Evolutionary conservation across 225 moss, liverwort and hornwort species (phyloP).

Genomic region (Bryum argenteum): DNA sequence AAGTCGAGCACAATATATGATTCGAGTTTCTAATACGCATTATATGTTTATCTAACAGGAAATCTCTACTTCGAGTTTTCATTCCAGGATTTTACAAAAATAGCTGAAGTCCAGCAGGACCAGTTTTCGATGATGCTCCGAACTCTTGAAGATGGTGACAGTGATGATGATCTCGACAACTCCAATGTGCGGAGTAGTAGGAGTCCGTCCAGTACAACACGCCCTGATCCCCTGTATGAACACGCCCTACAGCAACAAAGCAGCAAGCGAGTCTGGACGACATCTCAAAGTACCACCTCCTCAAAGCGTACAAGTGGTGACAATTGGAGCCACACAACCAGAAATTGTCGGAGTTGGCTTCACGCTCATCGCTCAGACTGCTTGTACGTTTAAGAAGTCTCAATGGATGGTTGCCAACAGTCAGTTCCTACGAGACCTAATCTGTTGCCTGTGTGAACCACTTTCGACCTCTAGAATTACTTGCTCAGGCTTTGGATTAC

Average conservation of each 20-base stretch:
- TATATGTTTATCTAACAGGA: background rate
- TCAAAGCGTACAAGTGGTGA: conserved; percentile 9
- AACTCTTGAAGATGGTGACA: background rate
- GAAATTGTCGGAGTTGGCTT: no score
- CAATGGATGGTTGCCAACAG: background rate
- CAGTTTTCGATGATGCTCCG: background rate
- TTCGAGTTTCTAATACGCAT: background rate
- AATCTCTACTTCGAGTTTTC: conserved; percentile 4
- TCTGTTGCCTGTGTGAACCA: background rate
- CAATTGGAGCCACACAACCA: no score
- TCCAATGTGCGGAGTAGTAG: background rate
- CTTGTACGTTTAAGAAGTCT: background rate
- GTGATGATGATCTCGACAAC: conserved; percentile 13
- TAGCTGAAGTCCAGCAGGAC: background rate
- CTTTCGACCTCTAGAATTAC: background rate
- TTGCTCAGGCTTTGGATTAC: background rate
- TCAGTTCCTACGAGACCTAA: background rate
- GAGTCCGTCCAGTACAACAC: conserved; percentile 8
- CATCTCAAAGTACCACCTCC: conserved; percentile 2
- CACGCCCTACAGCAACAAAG: background rate
- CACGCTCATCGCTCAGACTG: no score
- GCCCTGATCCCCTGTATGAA: background rate
- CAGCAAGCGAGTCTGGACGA: background rate
- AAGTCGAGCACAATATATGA: background rate
- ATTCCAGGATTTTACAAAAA: conserved; percentile 1